Base-by-base conservation (phyloP, 2,329 filamentous ascomycete genomes). In the Colletotrichum sp. region DNA sequence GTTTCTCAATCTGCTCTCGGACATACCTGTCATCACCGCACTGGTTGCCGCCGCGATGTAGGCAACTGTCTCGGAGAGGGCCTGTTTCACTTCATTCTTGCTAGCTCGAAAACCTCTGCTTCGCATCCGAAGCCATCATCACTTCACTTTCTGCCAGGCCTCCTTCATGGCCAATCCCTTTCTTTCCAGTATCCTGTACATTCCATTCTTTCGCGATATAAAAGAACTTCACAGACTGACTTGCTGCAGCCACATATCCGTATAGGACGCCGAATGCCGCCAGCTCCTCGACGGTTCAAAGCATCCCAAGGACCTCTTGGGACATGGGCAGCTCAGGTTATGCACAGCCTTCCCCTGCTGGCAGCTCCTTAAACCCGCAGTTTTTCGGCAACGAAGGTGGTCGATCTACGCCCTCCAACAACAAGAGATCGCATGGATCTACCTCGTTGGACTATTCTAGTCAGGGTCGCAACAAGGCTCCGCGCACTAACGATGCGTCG, bases 401-500 rank as follows among this genome's bases (percentile, higher is more conserved):
- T 48, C 44, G 32, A 16, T 25, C 15, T 5, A 27, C 30, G 8
- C 30, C 68, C 22, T 60, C 22, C 34, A 74, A 68, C 39, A 75
- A 75, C 30, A 76, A 76, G 66, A 76, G 74, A 57, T 44, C 71
- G 19, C 44, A 70, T 11, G 67, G 66, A 27, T 32, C 48, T 39
- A 67, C 32, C 7, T 71, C 61, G 4, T n/a, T 75, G 4, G 52
- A 52, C 28, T 28, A 60, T 12, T 66, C 71, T 27, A 67, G 28
- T 22, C 28, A 72, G 15, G 67, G 72, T 22, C 65, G 74, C 12
- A 66, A 30, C 65, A 75, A 76, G 64, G 68, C 71, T 69, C 75
- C 57, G 39, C 44, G 55, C 77, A 80, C 22, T 19, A 57, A 25
- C n/a, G 68, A 71, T 59, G 44, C 34, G 25, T 44, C 70, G 30